Conservation (phyloP, 1,284 basidiomycete species). For the Moniliella sp. region DNA sequence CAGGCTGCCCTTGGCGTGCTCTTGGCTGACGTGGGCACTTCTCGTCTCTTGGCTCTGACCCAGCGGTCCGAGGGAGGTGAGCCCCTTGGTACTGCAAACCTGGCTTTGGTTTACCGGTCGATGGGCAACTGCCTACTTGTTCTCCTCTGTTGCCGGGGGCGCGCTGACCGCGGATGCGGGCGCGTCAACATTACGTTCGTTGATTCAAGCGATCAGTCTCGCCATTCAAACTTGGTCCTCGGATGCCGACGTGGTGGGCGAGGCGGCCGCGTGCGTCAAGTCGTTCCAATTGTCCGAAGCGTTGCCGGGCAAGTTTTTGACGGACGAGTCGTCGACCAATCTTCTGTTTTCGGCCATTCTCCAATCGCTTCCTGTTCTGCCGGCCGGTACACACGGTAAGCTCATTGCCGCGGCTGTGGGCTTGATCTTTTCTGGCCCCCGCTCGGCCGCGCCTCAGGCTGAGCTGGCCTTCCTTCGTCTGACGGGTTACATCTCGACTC, state of each 20-base stretch:
- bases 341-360: conserved; percentile 11
- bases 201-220: conserved; percentile 14
- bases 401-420: conserved; percentile 16
- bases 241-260: conserved; percentile 19
- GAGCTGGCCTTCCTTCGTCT: conserved; percentile 6
- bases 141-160: conserved; percentile 4
- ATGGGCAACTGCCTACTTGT: conserved; percentile 21
- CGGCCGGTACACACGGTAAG: conserved; percentile 16
- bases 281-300: conserved; percentile 5
- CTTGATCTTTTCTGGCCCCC: conserved; percentile 16
- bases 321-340: conserved; percentile 6
- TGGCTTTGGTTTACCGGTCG: conserved; percentile 20
- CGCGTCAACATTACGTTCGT: conserved; percentile 5
- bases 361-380: conserved; percentile 11
- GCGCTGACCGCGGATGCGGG: conserved; percentile 7
- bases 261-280: conserved; percentile 15
- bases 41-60: neutral
- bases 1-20: conserved; percentile 6
- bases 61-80: conserved; percentile 3
- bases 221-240: conserved; percentile 19
- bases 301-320: neutral
- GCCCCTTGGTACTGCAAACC: conserved; percentile 21
- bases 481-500: conserved; percentile 1
- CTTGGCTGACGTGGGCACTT: neutral
- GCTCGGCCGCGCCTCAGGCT: conserved; percentile 6